A percentile compares a stretch with the other conserved stretches of the same genome.
These are phyloP conservation scores for Alternaria ventricosa DNA, from an alignment of 2,329 filamentous ascomycete genomes.

Conservation along the genomic window DNA sequence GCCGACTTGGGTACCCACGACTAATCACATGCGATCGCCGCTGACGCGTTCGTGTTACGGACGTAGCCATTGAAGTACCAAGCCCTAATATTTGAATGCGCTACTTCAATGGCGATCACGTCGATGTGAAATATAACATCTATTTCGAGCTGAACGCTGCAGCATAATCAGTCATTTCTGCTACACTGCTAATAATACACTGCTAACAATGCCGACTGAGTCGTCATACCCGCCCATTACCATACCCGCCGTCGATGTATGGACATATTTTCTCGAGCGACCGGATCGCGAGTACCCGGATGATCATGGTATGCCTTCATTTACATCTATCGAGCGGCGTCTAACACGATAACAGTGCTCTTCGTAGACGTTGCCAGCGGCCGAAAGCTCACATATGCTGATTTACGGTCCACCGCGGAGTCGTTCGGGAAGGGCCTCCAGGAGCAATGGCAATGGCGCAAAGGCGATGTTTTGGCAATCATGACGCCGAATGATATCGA, in stretches of 20 bases:
- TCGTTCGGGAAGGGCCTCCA: neutral
- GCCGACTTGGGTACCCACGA: neutral
- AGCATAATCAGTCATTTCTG: neutral
- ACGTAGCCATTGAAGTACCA: neutral
- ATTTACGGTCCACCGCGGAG: neutral
- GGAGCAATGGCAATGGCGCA: neutral
- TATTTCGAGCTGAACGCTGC: neutral
- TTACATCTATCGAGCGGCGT: rapidly evolving
- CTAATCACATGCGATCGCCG: neutral
- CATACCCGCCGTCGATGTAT: neutral
- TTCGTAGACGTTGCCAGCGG: neutral
- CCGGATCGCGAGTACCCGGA: neutral
- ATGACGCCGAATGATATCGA: neutral
- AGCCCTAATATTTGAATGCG: neutral
- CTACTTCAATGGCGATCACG: neutral
- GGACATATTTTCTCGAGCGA: neutral
- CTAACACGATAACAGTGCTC: neutral
- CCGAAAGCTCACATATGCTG: neutral
- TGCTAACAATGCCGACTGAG: neutral
- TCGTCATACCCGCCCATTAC: neutral
- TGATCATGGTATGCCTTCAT: neutral
- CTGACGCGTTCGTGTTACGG: neutral
- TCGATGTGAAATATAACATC: neutral
- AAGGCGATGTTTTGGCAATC: neutral
- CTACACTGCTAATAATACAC: neutral